Conservation (phyloP, 345 rosid species). For the Carallia brachiata region DNA sequence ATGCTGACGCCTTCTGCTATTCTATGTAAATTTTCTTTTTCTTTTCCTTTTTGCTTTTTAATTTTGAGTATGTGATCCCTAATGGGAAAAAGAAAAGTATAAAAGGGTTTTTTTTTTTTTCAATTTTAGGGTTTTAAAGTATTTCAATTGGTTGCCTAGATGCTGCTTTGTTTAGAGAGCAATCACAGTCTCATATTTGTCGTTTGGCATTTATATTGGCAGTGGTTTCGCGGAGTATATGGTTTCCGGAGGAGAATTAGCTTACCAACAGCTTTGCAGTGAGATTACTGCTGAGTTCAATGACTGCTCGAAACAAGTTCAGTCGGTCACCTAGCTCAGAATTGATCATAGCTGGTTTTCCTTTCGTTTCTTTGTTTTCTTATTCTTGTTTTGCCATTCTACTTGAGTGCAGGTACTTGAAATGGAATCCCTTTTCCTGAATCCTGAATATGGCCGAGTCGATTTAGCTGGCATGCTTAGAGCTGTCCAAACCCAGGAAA, state of each 20-base stretch:
- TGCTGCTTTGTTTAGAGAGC: not conserved
- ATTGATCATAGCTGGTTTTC: not conserved
- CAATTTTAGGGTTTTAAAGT: no score
- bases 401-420: constrained; percentile 57
- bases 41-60: no score
- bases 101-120: no score
- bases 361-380: not conserved
- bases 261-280: constrained; percentile 76
- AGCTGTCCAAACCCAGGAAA: constrained; percentile 80
- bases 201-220: constrained; percentile 15
- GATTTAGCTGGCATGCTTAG: constrained; percentile 76
- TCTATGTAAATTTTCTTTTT: no score
- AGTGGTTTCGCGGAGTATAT: constrained; percentile 80
- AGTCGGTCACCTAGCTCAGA: not conserved
- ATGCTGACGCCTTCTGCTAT: no score
- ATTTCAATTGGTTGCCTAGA: not conserved
- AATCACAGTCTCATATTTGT: not conserved
- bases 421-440: constrained; percentile 58
- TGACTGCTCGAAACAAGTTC: constrained; percentile 87
- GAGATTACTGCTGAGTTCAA: constrained; percentile 76
- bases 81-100: no score
- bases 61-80: no score
- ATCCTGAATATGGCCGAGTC: constrained; percentile 45
- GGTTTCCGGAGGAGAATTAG: constrained; percentile 66
- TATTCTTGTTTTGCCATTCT: not conserved